These are phyloP conservation scores for Phytophthora vignae DNA, from an alignment of 352 stramenopile genomes.

Conservation along the genomic window DNA sequence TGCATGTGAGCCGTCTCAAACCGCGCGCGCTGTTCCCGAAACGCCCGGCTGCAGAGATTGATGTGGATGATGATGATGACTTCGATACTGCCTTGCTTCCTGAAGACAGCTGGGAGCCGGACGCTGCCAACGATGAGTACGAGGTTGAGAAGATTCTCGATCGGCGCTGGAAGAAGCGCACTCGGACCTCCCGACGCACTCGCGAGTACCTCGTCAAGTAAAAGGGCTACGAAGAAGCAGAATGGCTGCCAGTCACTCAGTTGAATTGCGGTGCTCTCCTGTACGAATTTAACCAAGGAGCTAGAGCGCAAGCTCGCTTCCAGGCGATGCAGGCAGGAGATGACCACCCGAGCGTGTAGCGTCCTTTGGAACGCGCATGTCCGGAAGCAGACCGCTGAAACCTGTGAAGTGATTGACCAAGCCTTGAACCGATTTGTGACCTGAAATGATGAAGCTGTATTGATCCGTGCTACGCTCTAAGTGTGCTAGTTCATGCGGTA, in stretches of 20 bases:
- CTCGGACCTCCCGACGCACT: neutral
- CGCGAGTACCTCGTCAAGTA: conserved; percentile 8
- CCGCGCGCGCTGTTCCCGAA: neutral
- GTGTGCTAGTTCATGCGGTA: neutral
- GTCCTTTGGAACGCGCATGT: neutral
- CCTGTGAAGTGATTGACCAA: neutral
- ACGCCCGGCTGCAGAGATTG: neutral
- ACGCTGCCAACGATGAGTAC: neutral
- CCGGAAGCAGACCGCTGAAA: neutral
- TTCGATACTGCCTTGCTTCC: conserved; percentile 5
- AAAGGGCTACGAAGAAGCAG: conserved; percentile 1
- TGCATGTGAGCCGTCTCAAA: conserved; percentile 18
- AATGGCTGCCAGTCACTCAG: conserved; percentile 1
- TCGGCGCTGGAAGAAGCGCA: conserved; percentile 2
- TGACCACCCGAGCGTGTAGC: conserved; percentile 2
- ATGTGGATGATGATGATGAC: conserved; percentile 8
- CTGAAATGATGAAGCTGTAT: neutral
- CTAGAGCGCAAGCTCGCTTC: conserved; percentile 4
- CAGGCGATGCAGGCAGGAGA: conserved; percentile 12
- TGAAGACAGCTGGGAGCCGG: conserved; percentile 11
- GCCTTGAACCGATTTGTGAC: neutral
- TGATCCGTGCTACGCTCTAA: neutral
- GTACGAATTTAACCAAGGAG: conserved; percentile 12
- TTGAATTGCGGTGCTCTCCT: conserved; percentile 8
- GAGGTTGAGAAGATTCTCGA: conserved; percentile 12